Evolutionary conservation across 1,284 basidiomycete genomes (phyloP), one percentile per base, ranked within the genome.

Genomic region (Pseudozyma tsukubaensis): DNA sequence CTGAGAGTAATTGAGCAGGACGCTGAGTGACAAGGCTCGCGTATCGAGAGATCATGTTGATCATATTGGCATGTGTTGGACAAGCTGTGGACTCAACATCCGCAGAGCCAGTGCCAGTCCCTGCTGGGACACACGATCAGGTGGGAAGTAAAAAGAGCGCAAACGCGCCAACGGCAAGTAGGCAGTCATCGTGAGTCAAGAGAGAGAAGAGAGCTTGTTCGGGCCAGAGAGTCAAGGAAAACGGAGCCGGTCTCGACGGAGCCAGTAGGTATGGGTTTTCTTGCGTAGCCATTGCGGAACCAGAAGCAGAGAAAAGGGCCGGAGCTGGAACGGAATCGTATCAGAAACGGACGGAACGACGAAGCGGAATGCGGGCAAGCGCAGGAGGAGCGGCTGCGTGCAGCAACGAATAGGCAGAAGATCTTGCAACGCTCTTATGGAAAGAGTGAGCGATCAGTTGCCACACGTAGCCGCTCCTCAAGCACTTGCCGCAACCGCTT

Each of bases 381-480:
- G 55, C 57, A 60, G 50, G 64, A 67, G 64, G 70, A 67, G 70
- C 70, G 64, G 64, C 70, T 72, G 64, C 70, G 70, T 72, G 70
- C 64, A 64, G 70, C 70, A 72, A 59, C 59, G 67, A 72, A 43
- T 51, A 40, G 13, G 21, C 5, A 10, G 18, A 42, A 19, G 64
- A 72, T 64, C 53, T 34, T 56, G 1, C 24, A 29, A 29, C 24
- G 6, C 6, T 29, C 24, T 29, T 29, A 29, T 29, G 24, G 6
- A 29, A 29, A 29, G 24, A 21, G 24, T 4, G n/a, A 18, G 21
- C 34, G 59, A 68, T 68, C 64, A 48, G 61, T 58, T 73, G 71
- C 71, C 65, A 62, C 71, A 71, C 68, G 72, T 62, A 76, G 68
- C 65, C 60, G 69, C 64, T 66, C 60, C 69, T 72, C 61, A 68